Evolutionary conservation across 768 basidiomycete genomes (phyloP), one percentile per base, ranked within the genome.

Genomic region (Mrakia hoshinonis): DNA sequence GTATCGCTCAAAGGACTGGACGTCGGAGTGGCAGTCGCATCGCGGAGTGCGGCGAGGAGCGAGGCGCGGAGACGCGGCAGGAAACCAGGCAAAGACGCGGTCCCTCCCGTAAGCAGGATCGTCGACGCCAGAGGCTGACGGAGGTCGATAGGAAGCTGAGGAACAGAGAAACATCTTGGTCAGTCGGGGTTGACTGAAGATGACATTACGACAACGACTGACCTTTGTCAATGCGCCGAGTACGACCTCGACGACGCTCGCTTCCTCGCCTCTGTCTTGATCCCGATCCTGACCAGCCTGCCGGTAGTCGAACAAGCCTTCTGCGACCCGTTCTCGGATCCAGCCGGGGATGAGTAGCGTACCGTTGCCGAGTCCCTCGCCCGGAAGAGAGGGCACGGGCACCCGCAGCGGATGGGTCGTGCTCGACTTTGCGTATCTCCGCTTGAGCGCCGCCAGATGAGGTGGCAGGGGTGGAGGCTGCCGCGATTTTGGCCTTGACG

Each of bases 301-400:
- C 43, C 20, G 13, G 38, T 62, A 70, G 1, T 91, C 90, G 73
- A 96, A 97, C 12, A 97, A 81, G 6, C 95, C 84, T 79, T 98
- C 96, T 1, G 93, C 87, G 0, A 89, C 89, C 18, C 94, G 84
- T 78, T 98, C 95, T 52, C 95, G 81, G 49, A 99, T 84, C 96
- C 96, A 99, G 2, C 95, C 95, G 1, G 95, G 95, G 54, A 98
- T 85, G 55, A 90, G 82, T 58, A 96, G 79, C 0, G 88, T 91
- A 0, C 90, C 71, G 20, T 36, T 51, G 26, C 51, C 66, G 43
- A 68, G 38, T 22, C 65, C 71, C 22, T 72, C 64, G 31, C 55
- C 55, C 0, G 64, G 64, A 31, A 58, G 64, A 29, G 65, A 24
- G 10, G 71, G 69, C 4, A 70, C 34, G 0, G 69, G 61, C 15